Conservation (phyloP, 257 asterid genomes). For the Penstemon newberryi region DNA sequence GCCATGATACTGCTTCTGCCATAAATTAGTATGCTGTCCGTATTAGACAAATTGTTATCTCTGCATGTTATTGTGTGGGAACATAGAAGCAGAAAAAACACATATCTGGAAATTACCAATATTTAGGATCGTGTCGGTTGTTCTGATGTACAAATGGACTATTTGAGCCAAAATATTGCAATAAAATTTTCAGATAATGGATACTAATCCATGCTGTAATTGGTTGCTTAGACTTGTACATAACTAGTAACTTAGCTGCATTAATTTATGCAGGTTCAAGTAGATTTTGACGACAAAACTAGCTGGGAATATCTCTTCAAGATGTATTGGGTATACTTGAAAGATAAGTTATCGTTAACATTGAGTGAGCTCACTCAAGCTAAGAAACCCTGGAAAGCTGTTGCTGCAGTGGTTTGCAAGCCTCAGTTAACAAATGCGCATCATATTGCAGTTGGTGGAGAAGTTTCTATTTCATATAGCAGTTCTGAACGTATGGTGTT, state of each 20-base stretch:
- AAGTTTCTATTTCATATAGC: slow-evolving; percentile 29
- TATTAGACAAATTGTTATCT: no score
- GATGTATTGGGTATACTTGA: slow-evolving; percentile 74
- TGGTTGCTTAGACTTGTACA: slow-evolving; percentile 21
- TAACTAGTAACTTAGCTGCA: slow-evolving; percentile 20
- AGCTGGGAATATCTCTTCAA: slow-evolving; percentile 98
- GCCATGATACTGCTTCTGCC: neutral
- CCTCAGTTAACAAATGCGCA: slow-evolving; percentile 29
- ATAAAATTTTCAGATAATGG: slow-evolving; percentile 1
- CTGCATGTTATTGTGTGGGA: no score
- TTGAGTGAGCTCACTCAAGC: slow-evolving; percentile 69
- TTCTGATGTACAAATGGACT: neutral
- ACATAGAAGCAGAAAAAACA: slow-evolving; percentile 16
- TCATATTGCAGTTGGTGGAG: slow-evolving; percentile 29
- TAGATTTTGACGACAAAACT: slow-evolving; percentile 81
- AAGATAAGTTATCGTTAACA: slow-evolving; percentile 61
- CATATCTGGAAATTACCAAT: slow-evolving; percentile 3
- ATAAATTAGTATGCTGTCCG: no score
- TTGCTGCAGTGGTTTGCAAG: slow-evolving; percentile 38
- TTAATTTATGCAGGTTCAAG: slow-evolving; percentile 54
- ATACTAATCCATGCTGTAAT: neutral
- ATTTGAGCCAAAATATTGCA: slow-evolving; percentile 6
- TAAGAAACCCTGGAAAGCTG: slow-evolving; percentile 49
- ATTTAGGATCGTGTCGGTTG: slow-evolving; percentile 3
- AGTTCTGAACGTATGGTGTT: slow-evolving; percentile 42